A percentile compares a stretch with the other conserved stretches of the same genome.
Conservation (phyloP, 2,329 filamentous ascomycete species). For the Rutstroemia sp. region DNA sequence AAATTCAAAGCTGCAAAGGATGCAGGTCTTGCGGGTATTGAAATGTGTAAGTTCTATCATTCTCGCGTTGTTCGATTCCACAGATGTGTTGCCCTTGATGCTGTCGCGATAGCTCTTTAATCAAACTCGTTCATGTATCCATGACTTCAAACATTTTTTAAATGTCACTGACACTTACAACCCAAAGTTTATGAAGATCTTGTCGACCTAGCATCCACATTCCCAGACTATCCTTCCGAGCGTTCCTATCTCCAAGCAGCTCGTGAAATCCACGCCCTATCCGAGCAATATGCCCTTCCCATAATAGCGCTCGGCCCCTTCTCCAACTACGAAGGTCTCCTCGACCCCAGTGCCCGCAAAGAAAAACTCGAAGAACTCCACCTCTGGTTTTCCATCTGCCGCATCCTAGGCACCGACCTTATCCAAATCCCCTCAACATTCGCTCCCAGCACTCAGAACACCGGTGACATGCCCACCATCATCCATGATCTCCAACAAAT, state of each 20-base stretch:
- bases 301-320: conserved; percentile 59
- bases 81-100: too few relatives aligned
- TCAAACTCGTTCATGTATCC: neutral
- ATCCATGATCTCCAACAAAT: conserved; percentile 54
- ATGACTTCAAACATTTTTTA: neutral
- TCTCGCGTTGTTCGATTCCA: neutral
- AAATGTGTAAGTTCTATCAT: conserved; percentile 42
- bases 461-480: conserved; percentile 47
- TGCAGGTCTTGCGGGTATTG: conserved; percentile 61
- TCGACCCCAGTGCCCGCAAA: conserved; percentile 52
- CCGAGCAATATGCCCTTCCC: conserved; percentile 44
- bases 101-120: neutral
- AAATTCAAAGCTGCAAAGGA: conserved; percentile 62
- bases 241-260: conserved; percentile 48
- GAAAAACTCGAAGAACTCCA: conserved; percentile 54
- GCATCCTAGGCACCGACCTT: conserved; percentile 59
- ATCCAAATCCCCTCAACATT: conserved; percentile 71
- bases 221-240: conserved; percentile 28
- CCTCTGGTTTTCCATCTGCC: conserved; percentile 62
- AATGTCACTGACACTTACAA: neutral
- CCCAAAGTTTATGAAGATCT: conserved; percentile 61
- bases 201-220: conserved; percentile 43
- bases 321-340: conserved; percentile 67
- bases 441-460: conserved; percentile 28
- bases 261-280: conserved; percentile 47